A percentile compares a stretch with the other conserved stretches of the same genome.
These are phyloP conservation scores for Phialophora expanda DNA, from an alignment of 2,329 filamentous ascomycete species.

Conservation along the genomic window DNA sequence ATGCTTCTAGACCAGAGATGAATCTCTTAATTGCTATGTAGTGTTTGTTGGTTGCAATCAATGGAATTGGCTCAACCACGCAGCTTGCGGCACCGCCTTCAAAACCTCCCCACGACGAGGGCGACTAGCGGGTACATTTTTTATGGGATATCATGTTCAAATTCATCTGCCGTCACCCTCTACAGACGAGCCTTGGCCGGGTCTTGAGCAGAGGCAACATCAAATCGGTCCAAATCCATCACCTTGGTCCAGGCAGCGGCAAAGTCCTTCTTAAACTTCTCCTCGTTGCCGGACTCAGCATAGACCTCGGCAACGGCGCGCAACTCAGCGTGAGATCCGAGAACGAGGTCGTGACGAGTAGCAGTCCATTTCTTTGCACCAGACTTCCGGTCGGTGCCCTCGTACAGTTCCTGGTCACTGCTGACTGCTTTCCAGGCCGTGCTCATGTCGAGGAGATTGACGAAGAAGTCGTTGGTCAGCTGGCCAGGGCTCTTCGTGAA, in stretches of 20 bases:
- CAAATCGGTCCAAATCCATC: slow-evolving; percentile 74
- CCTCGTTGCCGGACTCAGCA: slow-evolving; percentile 61
- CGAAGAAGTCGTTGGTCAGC: slow-evolving; percentile 81
- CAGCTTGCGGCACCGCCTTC: neutral
- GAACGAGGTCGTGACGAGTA: slow-evolving; percentile 71
- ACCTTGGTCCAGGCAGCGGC: slow-evolving; percentile 75
- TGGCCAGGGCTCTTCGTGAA: slow-evolving; percentile 70
- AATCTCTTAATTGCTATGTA: slow-evolving; percentile 12
- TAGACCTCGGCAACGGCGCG: slow-evolving; percentile 74
- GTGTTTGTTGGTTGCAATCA: neutral
- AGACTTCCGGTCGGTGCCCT: slow-evolving; percentile 68
- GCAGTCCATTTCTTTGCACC: slow-evolving; percentile 71
- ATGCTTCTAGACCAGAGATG: neutral
- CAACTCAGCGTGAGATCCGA: slow-evolving; percentile 76
- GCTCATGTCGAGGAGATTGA: slow-evolving; percentile 73
- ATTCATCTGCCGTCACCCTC: neutral
- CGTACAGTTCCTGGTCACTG: slow-evolving; percentile 62
- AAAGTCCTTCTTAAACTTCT: slow-evolving; percentile 74
- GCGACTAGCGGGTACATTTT: neutral
- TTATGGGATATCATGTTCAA: slow-evolving; percentile 1
- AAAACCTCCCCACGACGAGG: neutral
- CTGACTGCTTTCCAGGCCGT: slow-evolving; percentile 67
- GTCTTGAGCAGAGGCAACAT: slow-evolving; percentile 43
- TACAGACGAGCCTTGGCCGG: slow-evolving; percentile 21
- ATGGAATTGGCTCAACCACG: slow-evolving; percentile 3